A percentile compares a stretch with the other conserved stretches of the same genome.
These are phyloP conservation scores for Quercus engelmannii DNA, from an alignment of 306 rosid species.

Conservation along the genomic window DNA sequence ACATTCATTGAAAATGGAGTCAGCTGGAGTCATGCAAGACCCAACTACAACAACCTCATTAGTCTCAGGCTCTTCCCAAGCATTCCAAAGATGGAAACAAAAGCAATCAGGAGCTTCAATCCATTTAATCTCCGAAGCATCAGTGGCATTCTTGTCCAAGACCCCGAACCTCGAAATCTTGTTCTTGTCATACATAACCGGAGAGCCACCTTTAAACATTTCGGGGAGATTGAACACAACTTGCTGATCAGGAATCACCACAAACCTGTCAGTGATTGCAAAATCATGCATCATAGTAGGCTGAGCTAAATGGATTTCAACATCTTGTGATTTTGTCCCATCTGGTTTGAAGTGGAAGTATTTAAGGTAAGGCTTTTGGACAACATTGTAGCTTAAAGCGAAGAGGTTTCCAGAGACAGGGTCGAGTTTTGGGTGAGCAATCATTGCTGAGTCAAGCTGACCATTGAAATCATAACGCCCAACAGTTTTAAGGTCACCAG, in stretches of 20 bases:
- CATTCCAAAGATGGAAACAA: slow-evolving; percentile 95
- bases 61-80: slow-evolving; percentile 77
- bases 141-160: slow-evolving; percentile 56
- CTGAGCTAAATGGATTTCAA: slow-evolving; percentile 55
- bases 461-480: slow-evolving; percentile 65
- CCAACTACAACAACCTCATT: slow-evolving; percentile 85
- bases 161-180: slow-evolving; percentile 72
- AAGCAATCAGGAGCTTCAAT: slow-evolving; percentile 86
- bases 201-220: slow-evolving; percentile 88
- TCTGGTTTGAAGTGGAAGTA: slow-evolving; percentile 57
- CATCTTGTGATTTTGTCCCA: slow-evolving; percentile 68
- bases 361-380: slow-evolving; percentile 72
- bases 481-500: slow-evolving; percentile 71
- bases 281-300: slow-evolving; percentile 97
- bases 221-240: slow-evolving; percentile 77
- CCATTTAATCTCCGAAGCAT: slow-evolving; percentile 52
- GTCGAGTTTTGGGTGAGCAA: slow-evolving; percentile 88
- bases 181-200: slow-evolving; percentile 64
- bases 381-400: slow-evolving; percentile 63
- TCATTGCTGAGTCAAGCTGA: slow-evolving; percentile 70
- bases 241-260: slow-evolving; percentile 90
- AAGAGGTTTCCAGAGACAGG: slow-evolving; percentile 64
- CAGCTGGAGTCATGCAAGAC: slow-evolving; percentile 92
- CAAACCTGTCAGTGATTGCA: slow-evolving; percentile 69
- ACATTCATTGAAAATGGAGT: slow-evolving; percentile 91